Percentiles rank a stretch among this genome's conserved stretches.
These are phyloP conservation scores for Gracilaria gracilis DNA, from an alignment of 23 red algal genomes.

Conservation along the genomic window DNA sequence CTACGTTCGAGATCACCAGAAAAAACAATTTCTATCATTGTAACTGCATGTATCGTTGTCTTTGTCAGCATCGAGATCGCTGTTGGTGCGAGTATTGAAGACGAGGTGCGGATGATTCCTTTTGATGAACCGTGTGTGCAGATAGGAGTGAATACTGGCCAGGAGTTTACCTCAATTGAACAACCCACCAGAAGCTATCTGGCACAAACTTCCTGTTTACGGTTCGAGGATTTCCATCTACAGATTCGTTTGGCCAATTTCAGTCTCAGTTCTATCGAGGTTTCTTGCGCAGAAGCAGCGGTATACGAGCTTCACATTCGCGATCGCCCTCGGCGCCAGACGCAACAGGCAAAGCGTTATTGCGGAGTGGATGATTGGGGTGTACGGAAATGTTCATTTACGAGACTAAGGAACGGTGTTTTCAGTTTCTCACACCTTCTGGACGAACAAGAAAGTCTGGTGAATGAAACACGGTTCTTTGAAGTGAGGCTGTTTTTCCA, in stretches of 20 bases:
- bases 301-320: constrained; percentile 15
- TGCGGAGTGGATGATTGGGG: constrained; percentile 9
- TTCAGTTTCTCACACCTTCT: neutral
- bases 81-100: constrained; percentile 4
- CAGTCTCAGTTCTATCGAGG: neutral
- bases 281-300: neutral
- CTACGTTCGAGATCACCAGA: neutral
- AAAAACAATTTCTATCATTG: neutral
- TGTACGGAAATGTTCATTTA: neutral
- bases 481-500: constrained; percentile 16
- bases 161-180: neutral
- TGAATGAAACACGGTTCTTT: constrained; percentile 12
- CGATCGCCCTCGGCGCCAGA: neutral
- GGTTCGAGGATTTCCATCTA: neutral
- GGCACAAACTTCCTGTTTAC: neutral
- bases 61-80: neutral
- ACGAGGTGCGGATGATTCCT: neutral
- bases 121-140: constrained; percentile 4
- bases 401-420: neutral
- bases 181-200: constrained; percentile 1
- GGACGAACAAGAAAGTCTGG: neutral
- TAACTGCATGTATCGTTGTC: neutral
- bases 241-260: neutral
- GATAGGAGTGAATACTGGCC: neutral
- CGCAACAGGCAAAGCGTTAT: constrained; percentile 1